These are phyloP conservation scores for Rhododendron mucronatum DNA, from an alignment of 148 eudicot species.

Conservation along the genomic window DNA sequence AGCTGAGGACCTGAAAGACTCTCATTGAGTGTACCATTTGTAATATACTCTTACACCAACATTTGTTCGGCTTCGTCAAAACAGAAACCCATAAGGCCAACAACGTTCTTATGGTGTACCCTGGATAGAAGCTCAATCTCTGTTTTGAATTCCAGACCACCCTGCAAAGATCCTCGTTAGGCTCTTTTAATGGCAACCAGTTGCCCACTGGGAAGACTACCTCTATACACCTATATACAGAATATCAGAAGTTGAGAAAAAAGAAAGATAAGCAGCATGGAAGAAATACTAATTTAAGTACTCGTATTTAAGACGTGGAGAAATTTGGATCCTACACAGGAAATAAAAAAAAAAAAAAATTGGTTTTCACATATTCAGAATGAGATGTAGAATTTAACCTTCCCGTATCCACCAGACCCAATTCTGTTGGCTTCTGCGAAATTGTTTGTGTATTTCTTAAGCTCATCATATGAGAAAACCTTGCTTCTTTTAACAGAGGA, in stretches of 20 bases:
- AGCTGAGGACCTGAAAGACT: conserved; percentile 41
- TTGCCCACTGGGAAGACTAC: conserved; percentile 37
- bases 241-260: background rate
- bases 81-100: conserved; percentile 57
- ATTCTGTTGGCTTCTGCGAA: background rate
- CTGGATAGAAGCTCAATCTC: conserved; percentile 67
- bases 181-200: conserved; percentile 56
- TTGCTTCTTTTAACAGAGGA: conserved; percentile 16
- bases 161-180: conserved; percentile 54
- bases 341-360: no score
- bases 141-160: conserved; percentile 51
- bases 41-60: conserved; percentile 54
- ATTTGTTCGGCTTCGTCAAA: conserved; percentile 48
- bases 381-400: background rate
- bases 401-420: conserved; percentile 22
- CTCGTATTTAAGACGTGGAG: background rate
- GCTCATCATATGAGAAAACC: background rate
- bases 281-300: background rate
- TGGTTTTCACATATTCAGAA: background rate
- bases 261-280: background rate
- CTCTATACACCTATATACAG: conserved; percentile 40
- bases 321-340: background rate
- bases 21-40: conserved; percentile 53
- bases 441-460: background rate
- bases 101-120: conserved; percentile 66